Evolutionary conservation across 2,329 filamentous ascomycete genomes (phyloP).

Genomic region (Fusarium bactridioides): DNA sequence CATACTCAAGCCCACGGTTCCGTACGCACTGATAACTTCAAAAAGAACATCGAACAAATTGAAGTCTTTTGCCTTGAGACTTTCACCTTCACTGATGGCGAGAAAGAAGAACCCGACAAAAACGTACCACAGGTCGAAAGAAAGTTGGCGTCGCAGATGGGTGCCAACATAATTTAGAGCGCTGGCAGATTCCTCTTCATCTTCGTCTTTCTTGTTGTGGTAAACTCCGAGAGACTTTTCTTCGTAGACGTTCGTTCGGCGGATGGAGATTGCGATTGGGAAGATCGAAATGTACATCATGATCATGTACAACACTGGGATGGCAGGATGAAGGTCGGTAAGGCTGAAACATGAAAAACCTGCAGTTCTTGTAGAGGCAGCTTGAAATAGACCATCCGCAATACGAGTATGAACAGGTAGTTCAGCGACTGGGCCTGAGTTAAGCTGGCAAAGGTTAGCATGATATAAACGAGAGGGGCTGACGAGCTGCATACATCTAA

Average conservation of each 20-base stretch:
- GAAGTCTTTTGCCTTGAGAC: constrained; percentile 70
- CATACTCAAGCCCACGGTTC: constrained; percentile 90
- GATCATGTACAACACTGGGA: constrained; percentile 92
- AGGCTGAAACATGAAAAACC: constrained; percentile 87
- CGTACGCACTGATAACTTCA: constrained; percentile 89
- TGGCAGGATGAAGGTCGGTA: constrained; percentile 81
- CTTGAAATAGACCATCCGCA: constrained; percentile 89
- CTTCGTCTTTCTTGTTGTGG: constrained; percentile 55
- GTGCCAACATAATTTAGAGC: constrained; percentile 86
- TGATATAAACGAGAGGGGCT: neutral
- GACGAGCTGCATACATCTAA: constrained; percentile 73
- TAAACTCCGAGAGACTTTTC: constrained; percentile 86
- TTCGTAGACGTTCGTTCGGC: constrained; percentile 95
- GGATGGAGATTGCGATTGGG: constrained; percentile 93
- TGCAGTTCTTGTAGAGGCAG: constrained; percentile 86
- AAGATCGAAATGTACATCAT: constrained; percentile 99
- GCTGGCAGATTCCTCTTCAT: constrained; percentile 56
- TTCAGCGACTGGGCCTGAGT: constrained; percentile 71
- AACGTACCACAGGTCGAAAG: constrained; percentile 97
- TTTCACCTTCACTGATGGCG: constrained; percentile 81
- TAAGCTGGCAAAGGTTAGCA: constrained; percentile 61
- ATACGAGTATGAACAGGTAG: constrained; percentile 79
- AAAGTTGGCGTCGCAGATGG: constrained; percentile 91
- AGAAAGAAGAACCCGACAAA: constrained; percentile 94
- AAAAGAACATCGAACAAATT: constrained; percentile 78